phyloP scores from a whole-genome alignment of 495 filamentous ascomycete species.

The Chlorociboria aeruginascens region DNA sequence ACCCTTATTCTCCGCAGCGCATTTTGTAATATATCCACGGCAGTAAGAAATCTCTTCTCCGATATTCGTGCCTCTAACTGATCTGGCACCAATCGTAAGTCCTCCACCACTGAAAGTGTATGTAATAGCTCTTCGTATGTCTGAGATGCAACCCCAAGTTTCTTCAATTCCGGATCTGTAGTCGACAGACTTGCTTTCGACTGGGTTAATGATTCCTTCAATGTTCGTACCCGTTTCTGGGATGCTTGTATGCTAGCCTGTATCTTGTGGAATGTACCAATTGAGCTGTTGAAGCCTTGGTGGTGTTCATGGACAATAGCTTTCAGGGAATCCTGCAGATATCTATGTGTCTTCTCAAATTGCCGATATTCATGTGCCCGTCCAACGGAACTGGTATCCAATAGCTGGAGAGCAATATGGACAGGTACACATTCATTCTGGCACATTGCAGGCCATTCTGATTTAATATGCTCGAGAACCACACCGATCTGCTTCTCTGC shows the following conservation, averaged over 20 bases:
- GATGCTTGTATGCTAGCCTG: conserved; percentile 84
- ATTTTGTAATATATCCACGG: conserved; percentile 84
- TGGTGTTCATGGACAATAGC: conserved; percentile 97
- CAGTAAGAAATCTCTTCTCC: conserved; percentile 87
- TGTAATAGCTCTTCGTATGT: conserved; percentile 87
- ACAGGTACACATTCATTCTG: conserved; percentile 80
- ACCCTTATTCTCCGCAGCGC: conserved; percentile 69
- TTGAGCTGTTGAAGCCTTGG: conserved; percentile 97
- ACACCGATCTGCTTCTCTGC: conserved; percentile 18
- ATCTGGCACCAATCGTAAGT: conserved; percentile 83
- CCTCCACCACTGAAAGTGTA: conserved; percentile 71
- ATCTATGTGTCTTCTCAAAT: conserved; percentile 68
- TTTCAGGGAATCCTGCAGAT: conserved; percentile 83
- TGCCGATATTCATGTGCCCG: conserved; percentile 74
- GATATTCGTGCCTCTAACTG: conserved; percentile 87
- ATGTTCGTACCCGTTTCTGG: conserved; percentile 67
- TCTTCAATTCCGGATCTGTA: conserved; percentile 86
- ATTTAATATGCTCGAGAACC: conserved; percentile 43
- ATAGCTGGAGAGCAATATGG: conserved; percentile 80
- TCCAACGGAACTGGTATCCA: conserved; percentile 88
- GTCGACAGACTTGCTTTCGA: conserved; percentile 74
- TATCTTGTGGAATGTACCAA: conserved; percentile 97
- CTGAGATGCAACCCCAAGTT: conserved; percentile 70
- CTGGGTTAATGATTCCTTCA: conserved; percentile 72
- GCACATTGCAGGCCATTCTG: conserved; percentile 86